Base-by-base conservation (phyloP, 306 rosid genomes). In the Castanospermum australe region DNA sequence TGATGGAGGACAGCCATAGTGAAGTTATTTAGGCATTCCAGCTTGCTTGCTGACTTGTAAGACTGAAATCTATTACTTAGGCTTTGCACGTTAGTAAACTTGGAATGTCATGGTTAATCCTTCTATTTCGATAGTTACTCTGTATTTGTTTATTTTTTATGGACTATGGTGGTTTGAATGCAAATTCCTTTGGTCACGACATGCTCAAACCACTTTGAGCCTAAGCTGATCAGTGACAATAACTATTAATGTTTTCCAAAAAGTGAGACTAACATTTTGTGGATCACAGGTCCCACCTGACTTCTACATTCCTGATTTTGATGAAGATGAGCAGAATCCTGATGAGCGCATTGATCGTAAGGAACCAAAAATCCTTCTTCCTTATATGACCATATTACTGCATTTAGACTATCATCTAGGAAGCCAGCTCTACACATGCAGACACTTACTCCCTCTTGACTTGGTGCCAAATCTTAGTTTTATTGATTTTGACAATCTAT, bases 331-430 rank as follows among this genome's bases (percentile, higher is more conserved):
- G 88, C 98, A 88, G 76, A 93, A 93, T 85, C 98, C 99, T 18
- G 99, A 95, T 84, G 97, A 91, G 85, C 99, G 99, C 62, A 79
- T 87, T 75, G 90, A 90, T 86, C 96, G 99, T 95, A 88, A 92
- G 99, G 63, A 59, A 63, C 68, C n/a, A 41, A 20, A 0, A 42
- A 5, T 11, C 21, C 2, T 36, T 13, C n/a, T 66, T 50, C 39
- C 59, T 35, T 24, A 15, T 45, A 36, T 10, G 8, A n/a, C 8
- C 36, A 44, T 70, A 10, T 54, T 1, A 10, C 42, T 20, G 28
- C 18, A 52, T 10, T 14, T 28, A 35, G 15, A 20, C 11, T 14
- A 21, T 42, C 14, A n/a, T 39, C 17, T 5, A 59, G 12, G 45
- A 13, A 7, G 44, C 41, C 3, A 15, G 2, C 5, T 38, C 0